phyloP scores from a whole-genome alignment of 192 early-diverging fungal genomes.

The Jimgerdemannia flammicorona region DNA sequence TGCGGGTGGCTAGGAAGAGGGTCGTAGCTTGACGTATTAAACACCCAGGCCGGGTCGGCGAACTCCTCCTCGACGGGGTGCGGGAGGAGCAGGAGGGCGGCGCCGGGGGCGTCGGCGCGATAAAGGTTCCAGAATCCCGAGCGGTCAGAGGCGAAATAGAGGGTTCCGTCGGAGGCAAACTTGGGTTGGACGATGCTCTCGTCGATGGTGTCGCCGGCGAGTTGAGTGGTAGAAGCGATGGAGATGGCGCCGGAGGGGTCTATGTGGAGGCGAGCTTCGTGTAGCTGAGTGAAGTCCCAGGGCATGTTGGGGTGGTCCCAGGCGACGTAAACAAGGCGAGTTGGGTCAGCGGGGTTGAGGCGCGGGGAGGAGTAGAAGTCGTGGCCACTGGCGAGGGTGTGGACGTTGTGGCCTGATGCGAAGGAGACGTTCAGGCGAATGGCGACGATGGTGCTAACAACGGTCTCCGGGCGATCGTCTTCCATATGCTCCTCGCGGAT shows the following conservation, averaged over 20 bases:
- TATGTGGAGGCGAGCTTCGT: constrained; percentile 32
- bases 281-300: constrained; percentile 68
- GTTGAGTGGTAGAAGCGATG: not conserved
- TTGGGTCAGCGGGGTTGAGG: constrained; percentile 39
- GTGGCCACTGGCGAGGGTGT: constrained; percentile 45
- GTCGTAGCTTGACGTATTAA: constrained; percentile 14
- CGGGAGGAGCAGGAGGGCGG: constrained; percentile 33
- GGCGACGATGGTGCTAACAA: constrained; percentile 54
- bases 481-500: constrained; percentile 68
- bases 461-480: constrained; percentile 50
- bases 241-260: constrained; percentile 6
- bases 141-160: constrained; percentile 68
- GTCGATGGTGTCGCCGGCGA: constrained; percentile 36
- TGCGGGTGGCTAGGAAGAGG: not conserved
- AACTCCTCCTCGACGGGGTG: constrained; percentile 60
- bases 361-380: constrained; percentile 71
- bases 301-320: constrained; percentile 81
- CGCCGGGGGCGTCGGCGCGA: constrained; percentile 18
- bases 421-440: constrained; percentile 37
- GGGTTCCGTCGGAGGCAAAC: constrained; percentile 46
- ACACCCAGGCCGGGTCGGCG: constrained; percentile 50
- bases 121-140: constrained; percentile 73
- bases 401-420: constrained; percentile 15
- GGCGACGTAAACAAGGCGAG: constrained; percentile 55
- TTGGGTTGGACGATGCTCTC: constrained; percentile 53